phyloP scores from a whole-genome alignment of 2,329 filamentous ascomycete genomes.

The Aspergillus fructus region DNA sequence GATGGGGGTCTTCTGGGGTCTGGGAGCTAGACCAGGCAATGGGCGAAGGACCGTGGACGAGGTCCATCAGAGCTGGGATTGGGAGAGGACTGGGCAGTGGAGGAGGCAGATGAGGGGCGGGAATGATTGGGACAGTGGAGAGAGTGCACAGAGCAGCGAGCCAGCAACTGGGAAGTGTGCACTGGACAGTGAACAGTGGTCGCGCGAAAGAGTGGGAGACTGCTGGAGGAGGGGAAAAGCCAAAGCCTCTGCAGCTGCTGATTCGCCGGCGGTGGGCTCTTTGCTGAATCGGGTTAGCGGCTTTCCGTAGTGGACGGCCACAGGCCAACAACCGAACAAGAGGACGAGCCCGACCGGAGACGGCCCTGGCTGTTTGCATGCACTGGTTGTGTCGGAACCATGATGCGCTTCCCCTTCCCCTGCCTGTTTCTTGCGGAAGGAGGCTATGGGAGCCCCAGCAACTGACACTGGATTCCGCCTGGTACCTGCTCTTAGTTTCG shows the following conservation, averaged over 20 bases:
- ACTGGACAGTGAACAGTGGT: no score
- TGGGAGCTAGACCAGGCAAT: constrained; percentile 3
- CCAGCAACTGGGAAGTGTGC: no score
- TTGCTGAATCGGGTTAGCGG: background rate
- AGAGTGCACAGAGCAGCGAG: no score
- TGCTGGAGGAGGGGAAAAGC: background rate
- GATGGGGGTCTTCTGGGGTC: constrained; percentile 5
- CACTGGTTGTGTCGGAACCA: no score
- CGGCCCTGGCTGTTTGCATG: background rate
- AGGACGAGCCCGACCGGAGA: background rate
- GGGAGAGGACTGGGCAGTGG: background rate
- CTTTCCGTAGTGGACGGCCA: background rate
- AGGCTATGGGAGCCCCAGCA: no score
- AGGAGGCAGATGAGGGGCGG: background rate
- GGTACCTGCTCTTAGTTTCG: no score
- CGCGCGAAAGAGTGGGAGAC: no score
- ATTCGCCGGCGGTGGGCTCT: background rate
- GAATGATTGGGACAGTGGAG: background rate
- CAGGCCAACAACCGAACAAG: background rate
- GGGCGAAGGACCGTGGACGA: background rate
- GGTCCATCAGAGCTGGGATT: background rate
- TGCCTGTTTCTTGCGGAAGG: no score
- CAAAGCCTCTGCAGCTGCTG: background rate
- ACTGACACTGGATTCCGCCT: no score
- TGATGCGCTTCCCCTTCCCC: no score